Percentiles rank a stretch among this genome's conserved stretches.
These are phyloP conservation scores for Nicotiana paniculata DNA, from an alignment of 257 asterid species.

Conservation along the genomic window DNA sequence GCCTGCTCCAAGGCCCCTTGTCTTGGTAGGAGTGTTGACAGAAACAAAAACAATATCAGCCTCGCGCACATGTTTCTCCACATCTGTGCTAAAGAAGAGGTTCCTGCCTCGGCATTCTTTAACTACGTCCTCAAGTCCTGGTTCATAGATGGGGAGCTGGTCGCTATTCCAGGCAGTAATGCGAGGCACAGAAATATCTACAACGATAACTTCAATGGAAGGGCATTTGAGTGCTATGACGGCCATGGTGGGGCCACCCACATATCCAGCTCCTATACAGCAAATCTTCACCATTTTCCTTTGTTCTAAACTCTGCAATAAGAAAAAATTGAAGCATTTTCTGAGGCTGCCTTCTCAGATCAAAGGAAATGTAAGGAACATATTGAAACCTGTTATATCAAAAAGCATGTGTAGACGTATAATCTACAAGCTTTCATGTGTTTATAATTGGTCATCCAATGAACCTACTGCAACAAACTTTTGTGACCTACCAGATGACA, in stretches of 20 bases:
- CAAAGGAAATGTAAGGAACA: background rate
- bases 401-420: background rate
- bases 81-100: conserved; percentile 52
- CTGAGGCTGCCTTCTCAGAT: background rate
- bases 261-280: conserved; percentile 37
- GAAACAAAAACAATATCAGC: conserved; percentile 52
- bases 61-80: conserved; percentile 44
- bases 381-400: background rate
- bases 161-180: conserved; percentile 44
- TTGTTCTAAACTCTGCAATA: background rate
- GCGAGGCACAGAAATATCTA: conserved; percentile 25
- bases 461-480: background rate
- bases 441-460: background rate
- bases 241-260: conserved; percentile 36
- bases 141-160: conserved; percentile 60
- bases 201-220: conserved; percentile 20
- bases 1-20: conserved; percentile 57
- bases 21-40: conserved; percentile 55
- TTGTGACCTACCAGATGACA: background rate
- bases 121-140: conserved; percentile 53
- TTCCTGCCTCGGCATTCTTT: conserved; percentile 58
- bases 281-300: conserved; percentile 28
- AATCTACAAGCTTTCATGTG: background rate
- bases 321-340: background rate
- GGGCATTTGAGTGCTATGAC: conserved; percentile 32